Base-by-base conservation (phyloP, 1,284 basidiomycete species). In the Papiliotrema flavescens region DNA sequence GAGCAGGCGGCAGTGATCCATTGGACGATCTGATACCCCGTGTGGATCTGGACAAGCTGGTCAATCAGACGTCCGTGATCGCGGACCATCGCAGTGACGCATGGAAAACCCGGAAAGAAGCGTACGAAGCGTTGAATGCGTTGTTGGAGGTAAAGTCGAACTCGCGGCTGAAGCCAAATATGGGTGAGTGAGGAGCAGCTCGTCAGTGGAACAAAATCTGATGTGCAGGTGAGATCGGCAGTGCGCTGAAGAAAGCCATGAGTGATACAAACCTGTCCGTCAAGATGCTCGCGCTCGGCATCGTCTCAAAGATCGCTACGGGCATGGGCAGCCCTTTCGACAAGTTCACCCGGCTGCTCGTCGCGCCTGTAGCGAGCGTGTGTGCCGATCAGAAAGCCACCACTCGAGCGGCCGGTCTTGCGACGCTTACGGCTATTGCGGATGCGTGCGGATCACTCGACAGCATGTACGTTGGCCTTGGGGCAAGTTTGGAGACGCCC, bases 51-150 rank as follows among this genome's bases (percentile, higher is more conserved):
- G 95, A 98, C 65, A 82, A 84, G 54, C 77, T 99, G 23, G 79
- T 98, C 37, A 87, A 88, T 57, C 85, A 87, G n/a, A 90, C 90
- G 0, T 84, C 85, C 1, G 87, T 98, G 46, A 77, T 94, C 26
- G 80, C 84, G 1, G 90, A 92, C 66, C 82, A 86, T 11, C 90
- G 90, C 77, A 91, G 85, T 63, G 96, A 98, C 64, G 86, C 90
- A 0, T 99, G 96, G 96, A 98, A 98, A 78, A 86, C 85, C 6
- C 88, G 95, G 77, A 99, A 98, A 75, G 96, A 97, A 69, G 93
- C 89, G 1, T 80, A 98, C 53, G 96, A 98, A 70, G 80, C 82
- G 1, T 77, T 98, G 15, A 88, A 90, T 64, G 84, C 83, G 0
- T 83, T 93, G 51, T 77, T 99, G 40, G 91, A 96, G 66, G 86